Evolutionary conservation across 2,329 filamentous ascomycete genomes (phyloP).

Genomic region (Aspergillus arachidicola): DNA sequence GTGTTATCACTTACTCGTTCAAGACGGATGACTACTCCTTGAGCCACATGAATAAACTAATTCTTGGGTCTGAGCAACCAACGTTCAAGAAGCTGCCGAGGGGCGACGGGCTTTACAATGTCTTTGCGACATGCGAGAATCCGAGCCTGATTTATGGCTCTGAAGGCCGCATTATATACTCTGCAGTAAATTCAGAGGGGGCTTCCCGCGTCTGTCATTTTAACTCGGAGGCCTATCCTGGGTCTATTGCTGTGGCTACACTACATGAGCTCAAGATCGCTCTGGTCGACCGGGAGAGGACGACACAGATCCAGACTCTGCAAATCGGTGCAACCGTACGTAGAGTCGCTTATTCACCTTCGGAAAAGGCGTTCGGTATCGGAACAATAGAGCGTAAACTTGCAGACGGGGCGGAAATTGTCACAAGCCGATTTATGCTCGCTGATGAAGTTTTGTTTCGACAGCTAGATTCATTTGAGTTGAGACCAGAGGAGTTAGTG

Average conservation of each 20-base stretch:
- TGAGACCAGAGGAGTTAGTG: conserved; percentile 73
- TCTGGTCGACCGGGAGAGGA: conserved; percentile 77
- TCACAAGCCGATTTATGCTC: conserved; percentile 80
- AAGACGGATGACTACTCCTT: conserved; percentile 64
- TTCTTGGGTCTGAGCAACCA: conserved; percentile 83
- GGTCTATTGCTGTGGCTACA: conserved; percentile 79
- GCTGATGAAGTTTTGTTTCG: conserved; percentile 90
- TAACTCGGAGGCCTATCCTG: conserved; percentile 77
- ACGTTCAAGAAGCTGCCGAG: conserved; percentile 77
- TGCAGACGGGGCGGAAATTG: conserved; percentile 69
- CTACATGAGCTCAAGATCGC: conserved; percentile 76
- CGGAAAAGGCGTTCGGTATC: conserved; percentile 79
- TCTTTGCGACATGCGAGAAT: conserved; percentile 93
- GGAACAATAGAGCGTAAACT: conserved; percentile 81
- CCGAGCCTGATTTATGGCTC: conserved; percentile 90
- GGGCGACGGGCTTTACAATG: conserved; percentile 67
- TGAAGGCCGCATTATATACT: conserved; percentile 87
- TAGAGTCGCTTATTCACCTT: conserved; percentile 80
- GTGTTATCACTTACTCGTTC: conserved; percentile 80
- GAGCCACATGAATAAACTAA: conserved; percentile 74
- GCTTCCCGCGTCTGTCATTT: conserved; percentile 82
- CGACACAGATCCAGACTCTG: conserved; percentile 84
- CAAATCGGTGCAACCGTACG: conserved; percentile 80
- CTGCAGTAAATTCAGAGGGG: conserved; percentile 87
- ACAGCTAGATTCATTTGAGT: conserved; percentile 69